phyloP scores from a whole-genome alignment of 176 grass and related monocot genomes.

The Microstegium vimineum region DNA sequence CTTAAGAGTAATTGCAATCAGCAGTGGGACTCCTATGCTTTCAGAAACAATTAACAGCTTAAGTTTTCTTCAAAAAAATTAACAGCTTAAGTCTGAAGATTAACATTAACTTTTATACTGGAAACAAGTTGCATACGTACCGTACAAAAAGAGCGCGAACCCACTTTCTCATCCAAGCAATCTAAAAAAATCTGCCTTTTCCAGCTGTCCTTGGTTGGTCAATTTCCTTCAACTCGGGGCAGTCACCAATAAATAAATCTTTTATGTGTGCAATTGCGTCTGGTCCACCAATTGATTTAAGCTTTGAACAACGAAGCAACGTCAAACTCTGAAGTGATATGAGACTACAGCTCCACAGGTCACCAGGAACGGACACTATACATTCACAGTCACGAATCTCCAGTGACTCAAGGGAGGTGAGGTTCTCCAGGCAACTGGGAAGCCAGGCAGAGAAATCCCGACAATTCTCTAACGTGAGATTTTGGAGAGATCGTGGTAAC shows the following conservation, averaged over 20 bases:
- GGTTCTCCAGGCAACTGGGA: not conserved
- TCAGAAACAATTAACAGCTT: no score
- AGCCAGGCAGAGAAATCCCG: not conserved
- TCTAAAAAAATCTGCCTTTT: no score
- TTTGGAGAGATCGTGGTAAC: not conserved
- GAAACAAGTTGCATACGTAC: not conserved
- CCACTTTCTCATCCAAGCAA: not conserved
- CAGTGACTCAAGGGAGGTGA: not conserved
- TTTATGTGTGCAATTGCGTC: no score
- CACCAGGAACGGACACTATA: not conserved
- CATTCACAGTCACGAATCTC: rapidly evolving
- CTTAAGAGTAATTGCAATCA: not conserved
- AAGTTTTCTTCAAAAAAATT: no score
- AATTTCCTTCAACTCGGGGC: no score
- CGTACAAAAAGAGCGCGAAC: not conserved
- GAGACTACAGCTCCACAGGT: not conserved
- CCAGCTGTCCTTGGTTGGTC: no score
- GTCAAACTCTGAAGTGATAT: not conserved
- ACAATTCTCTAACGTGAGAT: rapidly evolving
- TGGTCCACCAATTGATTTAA: not conserved
- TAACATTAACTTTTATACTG: no score
- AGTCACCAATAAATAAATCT: no score
- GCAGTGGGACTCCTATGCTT: no score
- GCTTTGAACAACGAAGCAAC: rapidly evolving
- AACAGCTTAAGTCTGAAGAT: no score